Percentiles rank a stretch among this genome's conserved stretches.
phyloP scores from a whole-genome alignment of 768 basidiomycete species.

The Phaffia australis region DNA sequence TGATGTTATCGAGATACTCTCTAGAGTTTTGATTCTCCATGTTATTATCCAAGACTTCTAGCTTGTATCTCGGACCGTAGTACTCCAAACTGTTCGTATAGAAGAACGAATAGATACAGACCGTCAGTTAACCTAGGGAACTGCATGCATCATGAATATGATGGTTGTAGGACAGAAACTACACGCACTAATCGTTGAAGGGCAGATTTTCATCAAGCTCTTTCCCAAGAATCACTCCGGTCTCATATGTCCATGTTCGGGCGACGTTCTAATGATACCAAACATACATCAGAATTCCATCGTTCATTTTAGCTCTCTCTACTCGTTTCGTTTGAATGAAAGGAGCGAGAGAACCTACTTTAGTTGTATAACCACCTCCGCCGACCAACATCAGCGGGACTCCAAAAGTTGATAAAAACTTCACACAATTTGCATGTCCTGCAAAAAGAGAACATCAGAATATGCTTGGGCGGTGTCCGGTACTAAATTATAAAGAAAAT shows the following conservation, averaged over 20 bases:
- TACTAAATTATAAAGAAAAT: too few species aligned
- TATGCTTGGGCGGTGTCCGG: too few species aligned
- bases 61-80: slow-evolving; percentile 87
- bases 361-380: slow-evolving; percentile 88
- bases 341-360: slow-evolving; percentile 3
- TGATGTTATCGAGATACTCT: slow-evolving; percentile 69
- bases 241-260: slow-evolving; percentile 91
- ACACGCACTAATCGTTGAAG: slow-evolving; percentile 39
- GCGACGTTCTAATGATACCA: slow-evolving; percentile 66
- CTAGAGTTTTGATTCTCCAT: slow-evolving; percentile 85
- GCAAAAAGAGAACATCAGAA: not conserved
- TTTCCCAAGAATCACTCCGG: slow-evolving; percentile 82
- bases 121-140: slow-evolving; percentile 89
- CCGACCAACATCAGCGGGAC: slow-evolving; percentile 84
- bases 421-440: slow-evolving; percentile 85
- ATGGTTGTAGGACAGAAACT: not conserved
- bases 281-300: too few species aligned
- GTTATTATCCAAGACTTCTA: slow-evolving; percentile 84
- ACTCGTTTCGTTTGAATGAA: too few species aligned
- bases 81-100: slow-evolving; percentile 58
- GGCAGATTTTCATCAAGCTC: slow-evolving; percentile 46
- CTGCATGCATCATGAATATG: not conserved
- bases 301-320: too few species aligned
- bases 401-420: slow-evolving; percentile 68
- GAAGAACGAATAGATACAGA: slow-evolving; percentile 35